A percentile compares a stretch with the other conserved stretches of the same genome.
Evolutionary conservation across 2,329 filamentous ascomycete genomes (phyloP).

Genomic region (Aspergillus flavus): DNA sequence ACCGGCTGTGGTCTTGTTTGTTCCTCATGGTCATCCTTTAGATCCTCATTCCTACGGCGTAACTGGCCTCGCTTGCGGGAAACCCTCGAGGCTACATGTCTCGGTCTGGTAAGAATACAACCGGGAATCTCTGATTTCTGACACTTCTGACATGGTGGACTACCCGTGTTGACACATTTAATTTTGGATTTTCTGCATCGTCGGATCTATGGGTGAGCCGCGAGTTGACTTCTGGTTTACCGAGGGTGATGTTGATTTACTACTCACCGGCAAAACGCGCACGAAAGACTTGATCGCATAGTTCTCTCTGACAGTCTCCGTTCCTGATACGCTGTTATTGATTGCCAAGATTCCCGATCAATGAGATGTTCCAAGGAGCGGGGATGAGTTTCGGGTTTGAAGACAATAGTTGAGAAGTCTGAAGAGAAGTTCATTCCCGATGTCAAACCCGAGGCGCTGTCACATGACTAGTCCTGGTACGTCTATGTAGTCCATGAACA

Average conservation of each 20-base stretch:
- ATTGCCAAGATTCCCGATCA: neutral
- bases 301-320: neutral
- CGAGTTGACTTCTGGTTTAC: neutral
- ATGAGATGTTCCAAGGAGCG: too few species aligned
- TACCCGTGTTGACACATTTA: slow-evolving; percentile 4
- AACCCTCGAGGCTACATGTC: neutral
- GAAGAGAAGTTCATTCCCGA: neutral
- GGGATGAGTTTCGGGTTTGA: neutral
- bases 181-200: slow-evolving; percentile 2
- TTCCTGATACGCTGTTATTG: neutral
- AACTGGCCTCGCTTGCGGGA: neutral
- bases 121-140: neutral
- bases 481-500: neutral
- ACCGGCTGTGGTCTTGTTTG: neutral
- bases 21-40: neutral
- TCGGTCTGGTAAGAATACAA: neutral
- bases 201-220: neutral
- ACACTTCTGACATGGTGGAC: neutral
- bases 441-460: neutral
- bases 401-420: neutral
- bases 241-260: neutral
- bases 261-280: slow-evolving; percentile 1
- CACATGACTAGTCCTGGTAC: neutral
- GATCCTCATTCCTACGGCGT: neutral
- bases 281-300: slow-evolving; percentile 1